These are phyloP conservation scores for Coemansia sp. DNA, from an alignment of 192 early-diverging fungal genomes.

Conservation along the genomic window DNA sequence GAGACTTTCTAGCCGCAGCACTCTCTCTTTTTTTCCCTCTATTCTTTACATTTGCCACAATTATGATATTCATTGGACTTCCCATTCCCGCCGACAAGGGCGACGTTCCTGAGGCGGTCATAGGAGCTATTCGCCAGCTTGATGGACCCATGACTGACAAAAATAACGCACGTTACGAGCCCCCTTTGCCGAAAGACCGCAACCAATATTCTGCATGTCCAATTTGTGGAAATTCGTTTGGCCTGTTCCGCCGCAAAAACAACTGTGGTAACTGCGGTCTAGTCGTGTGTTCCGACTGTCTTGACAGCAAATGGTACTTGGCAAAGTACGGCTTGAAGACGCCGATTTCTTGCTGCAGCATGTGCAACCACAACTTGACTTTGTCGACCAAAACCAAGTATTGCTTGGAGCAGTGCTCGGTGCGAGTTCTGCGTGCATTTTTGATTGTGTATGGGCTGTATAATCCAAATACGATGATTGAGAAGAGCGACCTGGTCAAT, in stretches of 20 bases:
- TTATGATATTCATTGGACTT: slow-evolving; percentile 22
- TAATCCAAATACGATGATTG: slow-evolving; percentile 34
- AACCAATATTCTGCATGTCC: slow-evolving; percentile 44
- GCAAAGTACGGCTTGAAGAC: slow-evolving; percentile 51
- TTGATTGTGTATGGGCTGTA: slow-evolving; percentile 40
- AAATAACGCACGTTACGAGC: slow-evolving; percentile 18
- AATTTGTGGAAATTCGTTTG: slow-evolving; percentile 40
- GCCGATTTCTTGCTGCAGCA: slow-evolving; percentile 27
- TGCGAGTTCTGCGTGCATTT: slow-evolving; percentile 45
- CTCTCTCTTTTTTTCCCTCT: neutral
- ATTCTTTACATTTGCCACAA: no score
- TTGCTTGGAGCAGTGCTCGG: slow-evolving; percentile 20
- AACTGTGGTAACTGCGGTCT: slow-evolving; percentile 30
- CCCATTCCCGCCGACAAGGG: slow-evolving; percentile 40
- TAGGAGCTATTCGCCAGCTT: slow-evolving; percentile 20
- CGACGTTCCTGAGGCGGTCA: slow-evolving; percentile 21
- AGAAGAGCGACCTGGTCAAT: slow-evolving; percentile 44
- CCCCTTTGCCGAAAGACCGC: slow-evolving; percentile 32
- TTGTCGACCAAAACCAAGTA: slow-evolving; percentile 35
- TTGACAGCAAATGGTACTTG: slow-evolving; percentile 41
- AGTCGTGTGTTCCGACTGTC: slow-evolving; percentile 49
- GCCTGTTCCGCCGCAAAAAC: slow-evolving; percentile 43
- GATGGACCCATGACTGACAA: slow-evolving; percentile 32
- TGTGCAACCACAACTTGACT: slow-evolving; percentile 41
- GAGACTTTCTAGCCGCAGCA: neutral